Percentiles rank a stretch among this genome's conserved stretches.
These are phyloP conservation scores for Acidiella bohemica DNA, from an alignment of 495 filamentous ascomycete genomes.

Conservation along the genomic window DNA sequence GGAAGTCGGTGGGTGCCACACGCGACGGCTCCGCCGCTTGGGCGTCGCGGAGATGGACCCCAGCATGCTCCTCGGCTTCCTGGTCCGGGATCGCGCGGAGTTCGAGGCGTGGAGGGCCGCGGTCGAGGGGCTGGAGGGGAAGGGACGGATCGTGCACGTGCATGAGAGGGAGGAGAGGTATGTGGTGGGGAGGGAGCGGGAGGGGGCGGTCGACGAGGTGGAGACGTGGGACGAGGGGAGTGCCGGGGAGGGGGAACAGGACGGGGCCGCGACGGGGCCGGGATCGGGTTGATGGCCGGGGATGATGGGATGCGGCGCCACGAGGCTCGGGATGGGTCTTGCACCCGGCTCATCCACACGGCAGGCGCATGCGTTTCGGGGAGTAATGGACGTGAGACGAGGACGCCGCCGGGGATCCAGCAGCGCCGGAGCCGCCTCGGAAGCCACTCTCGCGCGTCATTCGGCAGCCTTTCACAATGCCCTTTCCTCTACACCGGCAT, in stretches of 20 bases:
- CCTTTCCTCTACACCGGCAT: too few relatives aligned
- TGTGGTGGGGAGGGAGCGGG: slow-evolving; percentile 34
- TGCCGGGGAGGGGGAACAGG: slow-evolving; percentile 32
- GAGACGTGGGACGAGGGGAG: slow-evolving; percentile 65
- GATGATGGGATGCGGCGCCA: not conserved
- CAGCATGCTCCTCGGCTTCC: slow-evolving; percentile 95
- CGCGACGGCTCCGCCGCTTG: slow-evolving; percentile 64
- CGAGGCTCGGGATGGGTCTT: too few relatives aligned
- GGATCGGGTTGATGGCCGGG: not conserved
- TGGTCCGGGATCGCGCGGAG: slow-evolving; percentile 69
- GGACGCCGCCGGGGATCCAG: too few relatives aligned
- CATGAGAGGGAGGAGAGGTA: slow-evolving; percentile 49
- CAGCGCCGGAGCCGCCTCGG: too few relatives aligned
- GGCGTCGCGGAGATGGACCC: slow-evolving; percentile 92
- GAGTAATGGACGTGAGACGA: too few relatives aligned
- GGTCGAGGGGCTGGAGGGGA: slow-evolving; percentile 53
- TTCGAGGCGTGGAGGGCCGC: slow-evolving; percentile 69
- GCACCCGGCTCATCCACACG: too few relatives aligned
- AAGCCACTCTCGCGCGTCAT: too few relatives aligned
- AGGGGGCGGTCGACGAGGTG: slow-evolving; percentile 76
- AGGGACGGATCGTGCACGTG: slow-evolving; percentile 75
- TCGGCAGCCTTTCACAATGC: too few relatives aligned
- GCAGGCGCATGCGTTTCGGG: too few relatives aligned
- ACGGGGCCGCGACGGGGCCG: slow-evolving; percentile 6
- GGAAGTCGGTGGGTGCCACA: slow-evolving; percentile 77